Conservation (phyloP, 2,329 filamentous ascomycete species). For the Colletotrichum orbiculare region DNA sequence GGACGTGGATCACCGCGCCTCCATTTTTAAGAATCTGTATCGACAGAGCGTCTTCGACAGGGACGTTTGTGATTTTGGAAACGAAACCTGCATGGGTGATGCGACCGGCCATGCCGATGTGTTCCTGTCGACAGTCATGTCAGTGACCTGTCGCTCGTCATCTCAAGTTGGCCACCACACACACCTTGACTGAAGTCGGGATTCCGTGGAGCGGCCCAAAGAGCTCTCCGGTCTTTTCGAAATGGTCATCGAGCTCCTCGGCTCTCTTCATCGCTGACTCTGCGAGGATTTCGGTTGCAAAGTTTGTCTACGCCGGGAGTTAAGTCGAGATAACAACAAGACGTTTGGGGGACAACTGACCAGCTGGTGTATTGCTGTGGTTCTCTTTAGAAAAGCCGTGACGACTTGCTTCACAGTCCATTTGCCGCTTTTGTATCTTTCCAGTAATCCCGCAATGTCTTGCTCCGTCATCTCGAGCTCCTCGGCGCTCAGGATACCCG, state of each 20-base stretch:
- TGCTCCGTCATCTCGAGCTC: constrained; percentile 52
- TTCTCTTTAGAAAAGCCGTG: constrained; percentile 32
- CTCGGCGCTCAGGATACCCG: constrained; percentile 66
- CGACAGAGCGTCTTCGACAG: constrained; percentile 52
- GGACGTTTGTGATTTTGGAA: constrained; percentile 69
- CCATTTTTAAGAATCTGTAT: constrained; percentile 54
- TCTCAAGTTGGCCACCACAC: constrained; percentile 63
- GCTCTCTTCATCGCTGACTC: constrained; percentile 62
- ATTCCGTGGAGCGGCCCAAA: constrained; percentile 74
- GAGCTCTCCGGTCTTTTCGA: constrained; percentile 56
- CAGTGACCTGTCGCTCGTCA: neutral
- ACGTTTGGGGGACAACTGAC: neutral
- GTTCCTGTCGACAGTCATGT: neutral
- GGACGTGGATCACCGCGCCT: constrained; percentile 66
- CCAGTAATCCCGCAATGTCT: constrained; percentile 38
- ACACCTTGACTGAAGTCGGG: constrained; percentile 76
- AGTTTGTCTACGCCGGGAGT: constrained; percentile 51
- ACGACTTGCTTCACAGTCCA: constrained; percentile 47
- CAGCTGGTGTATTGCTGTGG: constrained; percentile 23
- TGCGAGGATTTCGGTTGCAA: constrained; percentile 65
- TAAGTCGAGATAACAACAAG: neutral
- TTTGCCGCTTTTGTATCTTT: constrained; percentile 7
- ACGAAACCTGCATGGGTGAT: constrained; percentile 72
- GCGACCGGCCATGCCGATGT: constrained; percentile 54
- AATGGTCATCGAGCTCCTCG: constrained; percentile 58